Percentiles rank a stretch among this genome's conserved stretches.
These are phyloP conservation scores for Phytophthora citrophthora DNA, from an alignment of 352 stramenopile species.

Conservation along the genomic window DNA sequence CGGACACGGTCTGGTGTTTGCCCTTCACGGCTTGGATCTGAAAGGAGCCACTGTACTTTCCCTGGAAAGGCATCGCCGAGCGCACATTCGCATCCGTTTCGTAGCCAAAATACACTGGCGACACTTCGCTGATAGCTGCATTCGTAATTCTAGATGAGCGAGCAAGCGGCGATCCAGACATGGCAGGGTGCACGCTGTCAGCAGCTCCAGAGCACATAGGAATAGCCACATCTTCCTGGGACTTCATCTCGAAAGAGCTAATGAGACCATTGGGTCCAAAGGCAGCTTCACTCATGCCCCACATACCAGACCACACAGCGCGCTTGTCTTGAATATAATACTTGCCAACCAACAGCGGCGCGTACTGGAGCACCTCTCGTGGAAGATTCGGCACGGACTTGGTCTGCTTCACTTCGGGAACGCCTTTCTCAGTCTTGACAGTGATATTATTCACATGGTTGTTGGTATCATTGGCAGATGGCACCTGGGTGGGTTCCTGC, in stretches of 20 bases:
- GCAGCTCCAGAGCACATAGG: conserved; percentile 39
- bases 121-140: conserved; percentile 40
- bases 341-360: conserved; percentile 77
- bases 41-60: conserved; percentile 87
- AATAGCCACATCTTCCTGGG: conserved; percentile 79
- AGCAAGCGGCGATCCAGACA: conserved; percentile 51
- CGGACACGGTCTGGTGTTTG: conserved; percentile 79
- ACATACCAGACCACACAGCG: conserved; percentile 78
- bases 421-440: conserved; percentile 33
- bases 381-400: conserved; percentile 44
- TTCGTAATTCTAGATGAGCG: conserved; percentile 64
- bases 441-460: conserved; percentile 4
- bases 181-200: conserved; percentile 56
- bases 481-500: conserved; percentile 8
- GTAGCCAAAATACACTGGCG: conserved; percentile 71
- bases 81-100: conserved; percentile 61
- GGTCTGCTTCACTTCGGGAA: conserved; percentile 4
- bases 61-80: conserved; percentile 78
- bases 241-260: conserved; percentile 89
- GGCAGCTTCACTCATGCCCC: conserved; percentile 86
- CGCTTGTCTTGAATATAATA: conserved; percentile 88
- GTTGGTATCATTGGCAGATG: conserved; percentile 2
- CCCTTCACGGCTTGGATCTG: conserved; percentile 88
- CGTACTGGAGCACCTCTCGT: conserved; percentile 69
- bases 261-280: conserved; percentile 80